Percentiles rank a stretch among this genome's conserved stretches.
Evolutionary conservation across 768 basidiomycete species (phyloP).

Genomic region (Tulasnella sp.): DNA sequence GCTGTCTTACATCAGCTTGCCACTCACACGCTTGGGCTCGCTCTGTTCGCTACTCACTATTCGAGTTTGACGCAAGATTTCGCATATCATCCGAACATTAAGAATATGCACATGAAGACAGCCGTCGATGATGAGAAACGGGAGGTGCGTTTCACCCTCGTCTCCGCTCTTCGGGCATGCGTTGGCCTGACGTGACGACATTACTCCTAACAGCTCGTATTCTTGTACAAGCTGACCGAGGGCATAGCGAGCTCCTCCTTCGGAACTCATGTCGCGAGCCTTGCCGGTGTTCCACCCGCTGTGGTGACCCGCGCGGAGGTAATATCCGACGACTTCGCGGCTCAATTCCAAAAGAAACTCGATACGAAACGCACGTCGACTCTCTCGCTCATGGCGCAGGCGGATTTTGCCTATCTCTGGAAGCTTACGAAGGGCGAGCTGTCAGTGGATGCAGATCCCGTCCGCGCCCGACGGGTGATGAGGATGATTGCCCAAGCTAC

Average conservation of each 20-base stretch:
- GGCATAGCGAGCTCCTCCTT: constrained; percentile 83
- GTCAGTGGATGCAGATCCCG: constrained; percentile 42
- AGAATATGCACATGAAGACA: constrained; percentile 94
- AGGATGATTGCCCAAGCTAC: constrained; percentile 21
- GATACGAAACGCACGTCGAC: constrained; percentile 38
- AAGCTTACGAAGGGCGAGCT: constrained; percentile 20
- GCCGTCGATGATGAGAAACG: constrained; percentile 85
- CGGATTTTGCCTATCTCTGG: constrained; percentile 78
- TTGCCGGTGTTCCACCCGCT: constrained; percentile 78
- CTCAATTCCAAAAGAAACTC: constrained; percentile 73
- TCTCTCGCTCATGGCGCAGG: constrained; percentile 71
- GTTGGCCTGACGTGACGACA: background rate
- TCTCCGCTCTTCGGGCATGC: background rate
- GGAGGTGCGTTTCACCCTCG: constrained; percentile 40
- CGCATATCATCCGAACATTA: constrained; percentile 80
- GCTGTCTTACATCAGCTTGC: constrained; percentile 92
- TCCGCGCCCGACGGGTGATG: constrained; percentile 43
- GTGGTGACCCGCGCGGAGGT: constrained; percentile 84
- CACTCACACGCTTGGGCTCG: constrained; percentile 79
- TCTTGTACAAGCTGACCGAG: constrained; percentile 87
- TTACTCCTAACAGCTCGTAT: constrained; percentile 53
- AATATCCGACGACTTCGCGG: constrained; percentile 76
- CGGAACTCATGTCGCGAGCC: constrained; percentile 87
- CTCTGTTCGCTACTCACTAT: constrained; percentile 98
- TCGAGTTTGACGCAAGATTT: constrained; percentile 93